These are phyloP conservation scores for Kentomonas sorsogonicus DNA, from an alignment of 208 protist genomes.

Conservation along the genomic window DNA sequence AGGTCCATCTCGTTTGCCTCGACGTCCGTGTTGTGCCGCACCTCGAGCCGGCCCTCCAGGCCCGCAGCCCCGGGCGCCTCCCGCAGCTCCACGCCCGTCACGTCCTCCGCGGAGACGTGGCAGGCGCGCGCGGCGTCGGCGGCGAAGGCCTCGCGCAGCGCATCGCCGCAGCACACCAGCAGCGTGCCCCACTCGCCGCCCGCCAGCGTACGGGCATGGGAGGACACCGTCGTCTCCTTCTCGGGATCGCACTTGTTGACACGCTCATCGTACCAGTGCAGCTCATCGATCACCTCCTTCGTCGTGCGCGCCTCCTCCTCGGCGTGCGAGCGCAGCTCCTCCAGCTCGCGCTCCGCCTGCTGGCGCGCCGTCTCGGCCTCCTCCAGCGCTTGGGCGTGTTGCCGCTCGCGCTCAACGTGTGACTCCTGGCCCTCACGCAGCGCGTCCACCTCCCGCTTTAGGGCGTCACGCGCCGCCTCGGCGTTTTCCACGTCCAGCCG, in stretches of 20 bases:
- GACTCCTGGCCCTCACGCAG: neutral
- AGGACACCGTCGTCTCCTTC: slow-evolving; percentile 2
- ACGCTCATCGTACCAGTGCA: slow-evolving; percentile 13
- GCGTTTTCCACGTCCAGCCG: neutral
- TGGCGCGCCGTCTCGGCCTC: slow-evolving; percentile 4
- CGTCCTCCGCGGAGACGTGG: slow-evolving; percentile 27
- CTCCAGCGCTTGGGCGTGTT: too few species aligned
- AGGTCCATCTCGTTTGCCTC: slow-evolving; percentile 23
- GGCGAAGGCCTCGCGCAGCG: slow-evolving; percentile 24
- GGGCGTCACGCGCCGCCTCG: neutral
- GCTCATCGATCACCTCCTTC: slow-evolving; percentile 12
- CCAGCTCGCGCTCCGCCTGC: neutral
- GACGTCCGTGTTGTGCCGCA: slow-evolving; percentile 36
- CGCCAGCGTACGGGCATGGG: slow-evolving; percentile 10
- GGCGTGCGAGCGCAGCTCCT: neutral
- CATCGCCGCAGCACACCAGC: slow-evolving; percentile 13
- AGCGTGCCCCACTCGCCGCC: slow-evolving; percentile 30
- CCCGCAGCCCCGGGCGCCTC: slow-evolving; percentile 19
- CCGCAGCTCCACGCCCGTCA: slow-evolving; percentile 22
- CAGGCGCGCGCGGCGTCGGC: slow-evolving; percentile 21
- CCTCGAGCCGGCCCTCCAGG: slow-evolving; percentile 23
- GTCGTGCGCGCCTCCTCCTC: slow-evolving; percentile 1
- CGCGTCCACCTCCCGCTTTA: slow-evolving; percentile 1
- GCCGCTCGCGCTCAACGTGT: too few species aligned
- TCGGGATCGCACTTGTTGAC: slow-evolving; percentile 11